These are phyloP conservation scores for Solanum chiquidenum DNA, from an alignment of 257 asterid species.

Conservation along the genomic window DNA sequence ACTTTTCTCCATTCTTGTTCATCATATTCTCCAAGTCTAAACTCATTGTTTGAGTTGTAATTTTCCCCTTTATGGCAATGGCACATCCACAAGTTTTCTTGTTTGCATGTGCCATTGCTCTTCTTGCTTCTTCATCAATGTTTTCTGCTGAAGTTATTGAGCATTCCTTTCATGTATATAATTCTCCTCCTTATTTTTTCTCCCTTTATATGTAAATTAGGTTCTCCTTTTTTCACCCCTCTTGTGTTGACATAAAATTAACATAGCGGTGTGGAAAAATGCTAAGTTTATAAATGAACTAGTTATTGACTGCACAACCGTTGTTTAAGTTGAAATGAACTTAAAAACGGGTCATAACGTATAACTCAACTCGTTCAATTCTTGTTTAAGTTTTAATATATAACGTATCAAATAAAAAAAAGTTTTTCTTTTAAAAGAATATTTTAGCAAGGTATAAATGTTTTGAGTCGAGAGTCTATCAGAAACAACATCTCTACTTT, in stretches of 20 bases:
- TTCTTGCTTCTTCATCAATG: background rate
- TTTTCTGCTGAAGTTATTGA: background rate
- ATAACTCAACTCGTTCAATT: background rate
- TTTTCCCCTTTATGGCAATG: background rate
- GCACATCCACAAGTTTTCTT: background rate
- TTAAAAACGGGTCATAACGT: background rate
- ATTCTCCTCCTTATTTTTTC: background rate
- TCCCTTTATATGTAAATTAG: background rate
- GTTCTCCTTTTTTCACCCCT: too few relatives aligned
- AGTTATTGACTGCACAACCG: background rate
- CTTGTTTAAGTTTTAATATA: background rate
- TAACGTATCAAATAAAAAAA: background rate
- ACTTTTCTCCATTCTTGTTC: background rate
- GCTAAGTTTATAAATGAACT: background rate
- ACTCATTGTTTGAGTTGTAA: background rate
- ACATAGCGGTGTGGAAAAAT: background rate
- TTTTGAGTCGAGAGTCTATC: background rate
- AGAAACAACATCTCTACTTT: background rate
- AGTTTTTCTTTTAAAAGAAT: background rate
- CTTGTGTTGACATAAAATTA: too few relatives aligned
- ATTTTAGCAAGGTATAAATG: background rate
- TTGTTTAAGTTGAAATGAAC: background rate
- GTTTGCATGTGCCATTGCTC: slow-evolving; percentile 1
- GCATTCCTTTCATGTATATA: background rate
- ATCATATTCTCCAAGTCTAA: background rate